Evolutionary conservation across 164 flowering plant genomes (phyloP).

Genomic region (Brasenia schreberi): DNA sequence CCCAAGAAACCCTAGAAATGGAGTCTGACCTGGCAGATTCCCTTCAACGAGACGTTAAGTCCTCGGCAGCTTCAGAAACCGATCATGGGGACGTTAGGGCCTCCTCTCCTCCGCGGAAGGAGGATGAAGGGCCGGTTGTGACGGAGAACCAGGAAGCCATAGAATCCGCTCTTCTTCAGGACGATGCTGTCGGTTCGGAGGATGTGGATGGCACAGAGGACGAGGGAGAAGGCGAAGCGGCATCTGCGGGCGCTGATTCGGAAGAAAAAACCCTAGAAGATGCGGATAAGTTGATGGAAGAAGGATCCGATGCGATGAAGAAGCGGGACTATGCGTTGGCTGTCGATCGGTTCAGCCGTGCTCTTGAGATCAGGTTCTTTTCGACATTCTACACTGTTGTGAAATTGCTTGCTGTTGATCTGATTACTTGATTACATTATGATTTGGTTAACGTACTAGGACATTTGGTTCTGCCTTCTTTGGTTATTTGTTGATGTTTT

Average conservation of each 20-base stretch:
- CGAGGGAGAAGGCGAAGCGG: slow-evolving; percentile 23
- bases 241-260: slow-evolving; percentile 20
- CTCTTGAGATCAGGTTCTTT: slow-evolving; percentile 80
- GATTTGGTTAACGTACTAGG: neutral
- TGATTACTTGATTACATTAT: neutral
- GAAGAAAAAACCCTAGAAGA: slow-evolving; percentile 37
- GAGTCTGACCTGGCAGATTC: neutral
- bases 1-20: slow-evolving; percentile 5
- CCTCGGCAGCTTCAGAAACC: neutral
- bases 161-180: slow-evolving; percentile 1
- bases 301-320: slow-evolving; percentile 43
- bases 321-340: slow-evolving; percentile 51
- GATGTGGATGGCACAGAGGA: slow-evolving; percentile 18
- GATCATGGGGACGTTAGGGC: neutral
- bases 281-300: slow-evolving; percentile 56
- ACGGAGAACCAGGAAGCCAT: slow-evolving; percentile 2
- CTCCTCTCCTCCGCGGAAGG: slow-evolving; percentile 3
- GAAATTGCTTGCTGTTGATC: neutral
- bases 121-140: neutral
- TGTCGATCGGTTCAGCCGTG: slow-evolving; percentile 78
- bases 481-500: too few species aligned
- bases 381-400: neutral
- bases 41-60: neutral
- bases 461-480: too few species aligned
- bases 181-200: slow-evolving; percentile 4